Base-by-base conservation (phyloP, 148 eudicot species). In the Rhododendron vialii region DNA sequence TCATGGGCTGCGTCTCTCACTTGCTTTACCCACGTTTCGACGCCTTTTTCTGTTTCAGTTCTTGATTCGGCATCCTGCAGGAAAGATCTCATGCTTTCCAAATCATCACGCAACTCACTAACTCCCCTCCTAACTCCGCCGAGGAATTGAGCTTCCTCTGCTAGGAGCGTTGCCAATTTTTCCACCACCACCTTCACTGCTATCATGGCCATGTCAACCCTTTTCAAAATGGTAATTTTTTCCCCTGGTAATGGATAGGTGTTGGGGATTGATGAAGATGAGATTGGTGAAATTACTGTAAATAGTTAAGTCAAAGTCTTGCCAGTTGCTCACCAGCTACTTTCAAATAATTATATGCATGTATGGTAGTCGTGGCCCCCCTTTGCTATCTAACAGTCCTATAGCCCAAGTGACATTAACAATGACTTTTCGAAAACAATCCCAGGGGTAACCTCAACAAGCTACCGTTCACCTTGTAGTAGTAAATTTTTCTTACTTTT, bases 21-120 rank as follows among this genome's bases (percentile, higher is more conserved):
- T 53, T 81, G 83, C 28, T 81, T 55, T 67, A 81, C 83, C 83
- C 83, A 81, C 2, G 26, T 81, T 51, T 50, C 59, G 26, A 81
- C 47, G 18, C 67, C 83, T 57, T 55, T 28, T n/a, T 81, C 69
- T 2, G 65, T 53, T 55, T 81, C 83, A 45, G 35, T 55, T 81
- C 83, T 81, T 30, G 83, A 65, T 81, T 81, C 83, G n/a, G 69
- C 69, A 51, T 51, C 18, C 57, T 51, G 15, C 15, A 53, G 57
- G 57, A 53, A 53, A 53, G 57, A 53, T 53, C 3, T 81, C 71
- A 55, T 81, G 69, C 67, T 81, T 30, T 81, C 71, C 45, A 81
- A 18, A 81, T 81, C 84, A 57, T 81, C 84, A 53, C 18, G 57
- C 65, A 83, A 43, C 28, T 83, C 85, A 41, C 8, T 17, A 20